Evolutionary conservation across 139 green algal genomes (phyloP).

Genomic region (Desmodesmus armatus): DNA sequence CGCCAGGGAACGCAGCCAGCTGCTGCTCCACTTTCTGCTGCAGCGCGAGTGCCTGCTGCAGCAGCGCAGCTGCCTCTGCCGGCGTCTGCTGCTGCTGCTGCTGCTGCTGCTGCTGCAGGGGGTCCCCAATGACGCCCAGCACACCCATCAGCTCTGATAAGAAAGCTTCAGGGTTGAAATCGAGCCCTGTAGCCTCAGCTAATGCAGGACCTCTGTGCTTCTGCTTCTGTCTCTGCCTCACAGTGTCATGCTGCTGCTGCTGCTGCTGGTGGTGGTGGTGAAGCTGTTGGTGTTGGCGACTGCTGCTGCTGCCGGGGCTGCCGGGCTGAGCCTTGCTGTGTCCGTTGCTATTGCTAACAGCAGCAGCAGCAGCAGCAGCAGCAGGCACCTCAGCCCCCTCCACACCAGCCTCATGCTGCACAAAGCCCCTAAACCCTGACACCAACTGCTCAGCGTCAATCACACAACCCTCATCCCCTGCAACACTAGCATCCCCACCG

Average conservation of each 20-base stretch:
- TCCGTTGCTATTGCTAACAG: not conserved
- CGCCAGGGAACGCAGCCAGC: not conserved
- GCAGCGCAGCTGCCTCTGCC: conserved; percentile 1
- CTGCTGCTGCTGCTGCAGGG: conserved; percentile 31
- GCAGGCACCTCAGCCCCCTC: conserved; percentile 65
- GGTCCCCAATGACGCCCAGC: not conserved
- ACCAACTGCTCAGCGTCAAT: conserved; percentile 65
- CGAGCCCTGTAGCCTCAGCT: not conserved
- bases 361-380: not conserved
- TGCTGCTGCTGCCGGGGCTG: not conserved
- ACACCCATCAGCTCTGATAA: conserved; percentile 38
- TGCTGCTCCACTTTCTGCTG: conserved; percentile 16
- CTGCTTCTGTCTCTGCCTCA: not conserved
- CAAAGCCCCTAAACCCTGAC: conserved; percentile 58
- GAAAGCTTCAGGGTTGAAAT: conserved; percentile 27
- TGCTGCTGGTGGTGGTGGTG: too few species aligned
- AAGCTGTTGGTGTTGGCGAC: too few species aligned
- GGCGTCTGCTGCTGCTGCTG: conserved; percentile 1
- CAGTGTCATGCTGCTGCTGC: not conserved
- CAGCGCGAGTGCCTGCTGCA: not conserved
- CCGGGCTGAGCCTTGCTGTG: not conserved
- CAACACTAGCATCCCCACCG: not conserved
- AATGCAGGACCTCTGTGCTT: not conserved
- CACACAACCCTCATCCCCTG: not conserved
- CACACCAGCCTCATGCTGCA: conserved; percentile 51